These are phyloP conservation scores for Moesziomyces parantarcticus DNA, from an alignment of 1,284 basidiomycete genomes.

Conservation along the genomic window DNA sequence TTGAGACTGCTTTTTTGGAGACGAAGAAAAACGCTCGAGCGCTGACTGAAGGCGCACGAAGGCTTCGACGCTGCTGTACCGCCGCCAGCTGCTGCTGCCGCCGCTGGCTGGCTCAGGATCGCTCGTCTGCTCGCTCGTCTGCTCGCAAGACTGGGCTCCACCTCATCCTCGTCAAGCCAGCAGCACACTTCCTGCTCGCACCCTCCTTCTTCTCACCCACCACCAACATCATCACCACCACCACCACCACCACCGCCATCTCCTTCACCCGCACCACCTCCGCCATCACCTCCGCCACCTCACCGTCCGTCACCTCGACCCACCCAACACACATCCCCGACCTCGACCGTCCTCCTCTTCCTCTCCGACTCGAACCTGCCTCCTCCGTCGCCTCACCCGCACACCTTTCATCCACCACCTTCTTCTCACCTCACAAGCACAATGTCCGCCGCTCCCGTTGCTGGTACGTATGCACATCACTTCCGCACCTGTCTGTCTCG, in stretches of 20 bases:
- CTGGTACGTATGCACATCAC: conserved; percentile 15
- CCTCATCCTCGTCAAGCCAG: not conserved
- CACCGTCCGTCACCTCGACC: conserved; percentile 5
- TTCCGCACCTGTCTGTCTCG: conserved; percentile 2
- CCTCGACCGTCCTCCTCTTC: conserved; percentile 9
- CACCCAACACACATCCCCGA: no score
- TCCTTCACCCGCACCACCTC: conserved; percentile 17
- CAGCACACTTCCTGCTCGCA: not conserved
- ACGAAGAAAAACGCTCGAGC: not conserved
- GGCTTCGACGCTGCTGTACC: no score
- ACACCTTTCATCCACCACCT: not conserved
- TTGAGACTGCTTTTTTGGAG: not conserved
- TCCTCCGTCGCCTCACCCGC: not conserved
- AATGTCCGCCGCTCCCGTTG: conserved; percentile 29
- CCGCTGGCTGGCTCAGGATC: not conserved
- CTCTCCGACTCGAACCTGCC: not conserved
- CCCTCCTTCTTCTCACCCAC: not conserved
- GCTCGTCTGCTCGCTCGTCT: no score
- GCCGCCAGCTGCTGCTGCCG: no score
- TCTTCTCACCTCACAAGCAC: not conserved
- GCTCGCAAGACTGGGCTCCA: no score
- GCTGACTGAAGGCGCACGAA: no score
- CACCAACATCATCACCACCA: conserved; percentile 11
- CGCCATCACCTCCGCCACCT: conserved; percentile 9
- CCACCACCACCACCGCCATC: conserved; percentile 10